These are phyloP conservation scores for Stromatinia cepivora DNA, from an alignment of 2,329 filamentous ascomycete genomes.

Conservation along the genomic window DNA sequence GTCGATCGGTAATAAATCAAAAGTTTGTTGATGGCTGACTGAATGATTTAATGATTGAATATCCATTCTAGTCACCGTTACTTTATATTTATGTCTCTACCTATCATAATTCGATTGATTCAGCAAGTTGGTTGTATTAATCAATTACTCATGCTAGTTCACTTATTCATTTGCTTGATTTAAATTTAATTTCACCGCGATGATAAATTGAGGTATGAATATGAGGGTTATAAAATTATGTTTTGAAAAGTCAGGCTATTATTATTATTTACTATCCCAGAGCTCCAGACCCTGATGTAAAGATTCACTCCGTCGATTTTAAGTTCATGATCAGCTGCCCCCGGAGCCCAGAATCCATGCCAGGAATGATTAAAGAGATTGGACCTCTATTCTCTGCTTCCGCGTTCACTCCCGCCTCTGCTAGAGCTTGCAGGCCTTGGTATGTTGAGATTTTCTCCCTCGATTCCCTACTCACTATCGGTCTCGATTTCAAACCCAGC, in stretches of 20 bases:
- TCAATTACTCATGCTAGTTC: neutral
- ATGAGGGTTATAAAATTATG: neutral
- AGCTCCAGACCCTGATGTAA: no score
- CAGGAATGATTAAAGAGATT: no score
- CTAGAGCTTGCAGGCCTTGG: no score
- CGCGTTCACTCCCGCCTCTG: neutral
- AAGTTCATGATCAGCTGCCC: no score
- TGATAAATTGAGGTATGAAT: neutral
- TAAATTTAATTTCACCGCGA: neutral
- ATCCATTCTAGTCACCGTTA: neutral
- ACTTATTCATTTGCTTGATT: neutral
- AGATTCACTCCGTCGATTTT: no score
- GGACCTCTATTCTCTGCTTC: neutral
- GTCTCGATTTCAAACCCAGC: fast-evolving
- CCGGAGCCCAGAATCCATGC: no score
- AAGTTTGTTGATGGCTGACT: no score
- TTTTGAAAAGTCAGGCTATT: neutral
- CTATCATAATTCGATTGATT: neutral
- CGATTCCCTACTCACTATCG: no score
- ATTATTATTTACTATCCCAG: neutral
- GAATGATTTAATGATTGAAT: no score
- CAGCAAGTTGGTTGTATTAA: neutral
- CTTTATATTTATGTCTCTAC: neutral
- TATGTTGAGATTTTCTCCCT: no score
- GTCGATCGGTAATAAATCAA: no score